Evolutionary conservation across 352 stramenopile genomes (phyloP), one percentile per base, ranked within the genome.

Genomic region (Globisporangium spinosum): DNA sequence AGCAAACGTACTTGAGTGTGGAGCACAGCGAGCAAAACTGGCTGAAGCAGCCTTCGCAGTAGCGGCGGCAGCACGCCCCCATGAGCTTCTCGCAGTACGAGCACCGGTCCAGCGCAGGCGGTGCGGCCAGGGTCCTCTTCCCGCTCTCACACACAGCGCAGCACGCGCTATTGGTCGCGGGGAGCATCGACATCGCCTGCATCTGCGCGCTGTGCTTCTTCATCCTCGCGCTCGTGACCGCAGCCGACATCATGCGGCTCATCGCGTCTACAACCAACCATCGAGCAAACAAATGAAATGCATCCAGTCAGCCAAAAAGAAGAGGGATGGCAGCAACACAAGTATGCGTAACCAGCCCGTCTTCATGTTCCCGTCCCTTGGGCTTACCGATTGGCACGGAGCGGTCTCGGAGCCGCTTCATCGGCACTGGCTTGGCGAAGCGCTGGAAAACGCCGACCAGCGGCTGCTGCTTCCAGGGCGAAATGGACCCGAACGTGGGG

Each of bases 21-120:
- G 86, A 90, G 80, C 86, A 94, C n/a, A 86, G 71, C 43, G 79
- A 86, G 74, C 86, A 94, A 61, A 94, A 94, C 23, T 71, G 63
- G 22, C 65, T 65, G 56, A 65, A 62, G 71, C 86, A 94, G 53
- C 69, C 66, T 38, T 82, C 74, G 65, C 86, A 94, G 49, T 90
- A 80, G 47, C 75, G 79, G 1, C 63, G 49, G 66, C 84, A 94
- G 78, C 86, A 93, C 51, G 69, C 55, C 10, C 82, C 84, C 61
- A 91, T 88, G 9, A 32, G 45, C 3, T 73, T 73, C 58, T 94
- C 86, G 54, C 86, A 94, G 67, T 94, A 85, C 49, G 77, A 62
- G 71, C 86, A 94, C 34, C 54, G 68, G 25, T 78, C 61, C 47
- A 84, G 60, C 13, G 62, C 29, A 1, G 27, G 25, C 0, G 67